Conservation (phyloP, 768 basidiomycete species). For the Trametes cingulata region DNA sequence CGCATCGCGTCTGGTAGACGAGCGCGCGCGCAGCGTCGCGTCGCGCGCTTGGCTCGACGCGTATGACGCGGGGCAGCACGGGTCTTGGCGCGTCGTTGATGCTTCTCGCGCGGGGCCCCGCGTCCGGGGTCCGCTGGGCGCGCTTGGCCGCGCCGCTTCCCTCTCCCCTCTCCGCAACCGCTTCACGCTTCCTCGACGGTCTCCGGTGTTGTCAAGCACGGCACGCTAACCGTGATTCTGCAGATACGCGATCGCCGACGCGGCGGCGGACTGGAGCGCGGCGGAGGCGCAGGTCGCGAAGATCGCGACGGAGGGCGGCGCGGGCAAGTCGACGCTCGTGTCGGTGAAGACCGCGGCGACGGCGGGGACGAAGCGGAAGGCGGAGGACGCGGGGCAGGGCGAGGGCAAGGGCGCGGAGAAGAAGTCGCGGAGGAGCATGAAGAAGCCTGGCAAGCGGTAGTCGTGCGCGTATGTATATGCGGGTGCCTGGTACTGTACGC, state of each 20-base stretch:
- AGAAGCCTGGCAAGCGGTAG: constrained; percentile 40
- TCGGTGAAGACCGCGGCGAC: constrained; percentile 60
- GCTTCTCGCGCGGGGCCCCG: constrained; percentile 6
- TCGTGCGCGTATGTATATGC: neutral
- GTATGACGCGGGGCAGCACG: too few relatives aligned
- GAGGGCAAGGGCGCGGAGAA: constrained; percentile 40
- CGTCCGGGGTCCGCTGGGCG: constrained; percentile 2
- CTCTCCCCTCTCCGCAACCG: too few relatives aligned
- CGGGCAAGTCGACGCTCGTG: constrained; percentile 66
- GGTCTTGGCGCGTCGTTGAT: neutral
- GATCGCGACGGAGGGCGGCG: constrained; percentile 39
- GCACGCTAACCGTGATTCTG: neutral
- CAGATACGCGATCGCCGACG: constrained; percentile 77
- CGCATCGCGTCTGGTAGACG: neutral
- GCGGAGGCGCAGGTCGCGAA: constrained; percentile 74
- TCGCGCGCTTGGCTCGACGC: neutral
- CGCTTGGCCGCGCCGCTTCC: neutral
- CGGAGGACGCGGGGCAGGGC: constrained; percentile 39
- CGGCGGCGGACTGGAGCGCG: constrained; percentile 67
- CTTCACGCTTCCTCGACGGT: too few relatives aligned
- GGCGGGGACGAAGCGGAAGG: constrained; percentile 62
- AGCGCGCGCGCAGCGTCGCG: neutral
- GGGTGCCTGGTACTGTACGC: neutral
- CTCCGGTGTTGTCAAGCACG: neutral
- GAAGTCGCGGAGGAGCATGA: constrained; percentile 46